A percentile compares a stretch with the other conserved stretches of the same genome.
Conservation (phyloP, 2,329 filamentous ascomycete species). For the Cadophora malorum region DNA sequence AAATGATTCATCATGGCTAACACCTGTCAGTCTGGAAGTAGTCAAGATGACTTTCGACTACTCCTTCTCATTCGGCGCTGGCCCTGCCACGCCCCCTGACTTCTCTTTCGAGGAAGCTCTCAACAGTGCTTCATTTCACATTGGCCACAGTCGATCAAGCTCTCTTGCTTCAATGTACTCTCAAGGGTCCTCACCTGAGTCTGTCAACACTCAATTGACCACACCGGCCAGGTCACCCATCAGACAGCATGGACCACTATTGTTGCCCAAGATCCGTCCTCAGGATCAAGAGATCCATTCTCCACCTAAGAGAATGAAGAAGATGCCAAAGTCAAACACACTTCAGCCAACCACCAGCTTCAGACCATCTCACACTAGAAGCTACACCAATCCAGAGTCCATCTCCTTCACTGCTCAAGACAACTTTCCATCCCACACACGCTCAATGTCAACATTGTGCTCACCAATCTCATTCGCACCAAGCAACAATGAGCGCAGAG, state of each 20-base stretch:
- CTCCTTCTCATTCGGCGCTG: slow-evolving; percentile 57
- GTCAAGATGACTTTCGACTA: slow-evolving; percentile 66
- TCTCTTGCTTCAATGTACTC: slow-evolving; percentile 62
- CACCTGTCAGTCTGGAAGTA: slow-evolving; percentile 60
- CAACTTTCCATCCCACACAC: slow-evolving; percentile 40
- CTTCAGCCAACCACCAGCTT: slow-evolving; percentile 44
- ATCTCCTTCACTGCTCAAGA: slow-evolving; percentile 47
- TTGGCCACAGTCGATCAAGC: slow-evolving; percentile 47
- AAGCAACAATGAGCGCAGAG: slow-evolving; percentile 58
- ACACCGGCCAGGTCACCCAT: slow-evolving; percentile 77
- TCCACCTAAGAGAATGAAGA: slow-evolving; percentile 64
- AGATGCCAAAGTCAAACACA: slow-evolving; percentile 43
- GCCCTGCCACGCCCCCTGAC: slow-evolving; percentile 55
- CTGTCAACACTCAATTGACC: slow-evolving; percentile 69
- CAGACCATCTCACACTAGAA: slow-evolving; percentile 59
- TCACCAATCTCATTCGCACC: slow-evolving; percentile 42
- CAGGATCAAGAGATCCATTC: slow-evolving; percentile 81
- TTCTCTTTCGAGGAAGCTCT: slow-evolving; percentile 64
- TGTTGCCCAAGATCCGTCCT: slow-evolving; percentile 84
- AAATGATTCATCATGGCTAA: slow-evolving; percentile 27
- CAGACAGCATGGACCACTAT: slow-evolving; percentile 77
- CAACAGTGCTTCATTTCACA: slow-evolving; percentile 59
- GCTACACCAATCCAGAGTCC: slow-evolving; percentile 67
- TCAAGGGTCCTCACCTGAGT: slow-evolving; percentile 72
- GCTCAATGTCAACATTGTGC: slow-evolving; percentile 43